Percentiles rank a stretch among this genome's conserved stretches.
phyloP scores from a whole-genome alignment of 768 basidiomycete genomes.

The Lactarius sp. region DNA sequence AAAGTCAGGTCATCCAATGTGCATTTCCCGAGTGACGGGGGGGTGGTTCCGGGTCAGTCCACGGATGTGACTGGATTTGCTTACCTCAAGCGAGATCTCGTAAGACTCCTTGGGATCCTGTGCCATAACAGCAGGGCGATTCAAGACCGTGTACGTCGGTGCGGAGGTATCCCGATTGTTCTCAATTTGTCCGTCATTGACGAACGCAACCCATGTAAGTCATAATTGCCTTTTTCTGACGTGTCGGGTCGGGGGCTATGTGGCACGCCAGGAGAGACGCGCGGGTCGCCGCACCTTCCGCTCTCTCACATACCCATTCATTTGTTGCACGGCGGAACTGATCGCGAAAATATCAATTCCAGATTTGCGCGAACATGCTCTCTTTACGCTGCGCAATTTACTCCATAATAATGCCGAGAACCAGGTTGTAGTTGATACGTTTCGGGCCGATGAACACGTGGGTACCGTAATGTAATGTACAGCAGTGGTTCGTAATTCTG shows the following conservation, averaged over 20 bases:
- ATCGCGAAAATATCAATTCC: slow-evolving; percentile 32
- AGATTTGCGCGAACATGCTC: slow-evolving; percentile 91
- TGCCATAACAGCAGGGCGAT: slow-evolving; percentile 57
- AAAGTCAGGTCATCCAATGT: slow-evolving; percentile 42
- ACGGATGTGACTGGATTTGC: slow-evolving; percentile 57
- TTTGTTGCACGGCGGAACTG: not conserved
- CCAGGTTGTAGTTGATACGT: slow-evolving; percentile 69
- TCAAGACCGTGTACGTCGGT: slow-evolving; percentile 68
- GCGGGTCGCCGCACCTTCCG: not conserved
- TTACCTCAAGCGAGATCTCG: slow-evolving; percentile 84
- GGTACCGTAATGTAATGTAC: slow-evolving; percentile 43
- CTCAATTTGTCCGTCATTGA: slow-evolving; percentile 89
- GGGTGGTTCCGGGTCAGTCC: slow-evolving; percentile 4
- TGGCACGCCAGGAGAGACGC: not conserved
- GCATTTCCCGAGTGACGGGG: not conserved
- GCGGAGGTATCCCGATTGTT: slow-evolving; percentile 73
- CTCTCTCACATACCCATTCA: not conserved
- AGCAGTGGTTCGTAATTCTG: slow-evolving; percentile 39
- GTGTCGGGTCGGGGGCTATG: not conserved
- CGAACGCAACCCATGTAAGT: slow-evolving; percentile 89
- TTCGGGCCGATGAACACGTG: slow-evolving; percentile 58
- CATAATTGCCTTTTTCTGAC: not conserved
- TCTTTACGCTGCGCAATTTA: slow-evolving; percentile 77
- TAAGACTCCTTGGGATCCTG: slow-evolving; percentile 80
- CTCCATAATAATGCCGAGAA: slow-evolving; percentile 74